Evolutionary conservation across 495 filamentous ascomycete species (phyloP).

Genomic region (Xylaria venustula): DNA sequence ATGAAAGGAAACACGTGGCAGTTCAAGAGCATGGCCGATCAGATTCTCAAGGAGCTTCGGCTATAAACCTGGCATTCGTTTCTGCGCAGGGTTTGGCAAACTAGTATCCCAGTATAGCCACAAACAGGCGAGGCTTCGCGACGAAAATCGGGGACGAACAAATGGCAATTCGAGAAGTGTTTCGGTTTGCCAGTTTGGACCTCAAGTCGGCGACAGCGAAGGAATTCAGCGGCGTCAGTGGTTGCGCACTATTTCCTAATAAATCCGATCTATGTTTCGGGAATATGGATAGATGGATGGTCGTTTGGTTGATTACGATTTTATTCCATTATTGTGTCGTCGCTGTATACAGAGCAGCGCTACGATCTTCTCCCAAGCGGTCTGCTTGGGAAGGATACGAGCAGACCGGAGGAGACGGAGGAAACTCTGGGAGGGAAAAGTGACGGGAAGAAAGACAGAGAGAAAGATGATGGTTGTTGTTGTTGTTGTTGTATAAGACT

Average conservation of each 20-base stretch:
- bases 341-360: background rate
- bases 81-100: background rate
- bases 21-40: conserved; percentile 96
- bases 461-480: conserved; percentile 6
- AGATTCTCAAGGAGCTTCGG: conserved; percentile 84
- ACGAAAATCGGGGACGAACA: background rate
- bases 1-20: conserved; percentile 95
- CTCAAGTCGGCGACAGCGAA: background rate
- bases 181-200: background rate
- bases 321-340: conserved; percentile 1
- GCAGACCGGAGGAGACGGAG: background rate
- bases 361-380: background rate
- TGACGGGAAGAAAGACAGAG: background rate
- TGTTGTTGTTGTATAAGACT: conserved; percentile 12
- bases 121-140: too few species aligned
- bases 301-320: conserved; percentile 14
- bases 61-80: conserved; percentile 48
- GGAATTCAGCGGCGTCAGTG: background rate
- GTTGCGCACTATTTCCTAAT: conserved; percentile 7
- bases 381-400: too few species aligned
- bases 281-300: conserved; percentile 10
- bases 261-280: conserved; percentile 9
- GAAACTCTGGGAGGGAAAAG: background rate
- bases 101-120: too few species aligned
- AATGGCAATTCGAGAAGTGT: background rate